phyloP scores from a whole-genome alignment of 1,139 yeast species.

The Geotrichum citri-aurantii region DNA sequence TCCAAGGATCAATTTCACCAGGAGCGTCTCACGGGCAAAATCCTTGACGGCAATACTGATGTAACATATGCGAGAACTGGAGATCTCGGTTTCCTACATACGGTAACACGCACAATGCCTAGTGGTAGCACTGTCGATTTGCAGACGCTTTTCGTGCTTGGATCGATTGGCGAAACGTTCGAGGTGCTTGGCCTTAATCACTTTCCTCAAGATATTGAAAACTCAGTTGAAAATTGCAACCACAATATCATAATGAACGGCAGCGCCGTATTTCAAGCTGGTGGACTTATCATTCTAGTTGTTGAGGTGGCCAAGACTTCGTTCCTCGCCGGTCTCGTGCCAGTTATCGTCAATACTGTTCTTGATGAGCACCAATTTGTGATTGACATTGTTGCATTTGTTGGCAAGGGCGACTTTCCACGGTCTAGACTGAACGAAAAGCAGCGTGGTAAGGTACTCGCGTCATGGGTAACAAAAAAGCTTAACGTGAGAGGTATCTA shows the following conservation, averaged over 20 bases:
- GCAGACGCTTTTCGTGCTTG: conserved; percentile 81
- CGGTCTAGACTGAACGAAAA: conserved; percentile 65
- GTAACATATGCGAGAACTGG: conserved; percentile 80
- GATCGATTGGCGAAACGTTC: conserved; percentile 80
- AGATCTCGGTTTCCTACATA: conserved; percentile 86
- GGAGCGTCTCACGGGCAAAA: conserved; percentile 51
- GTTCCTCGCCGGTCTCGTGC: conserved; percentile 64
- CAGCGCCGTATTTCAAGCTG: conserved; percentile 69
- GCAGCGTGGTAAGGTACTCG: conserved; percentile 66
- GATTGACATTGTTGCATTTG: conserved; percentile 81
- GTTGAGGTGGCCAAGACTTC: conserved; percentile 53
- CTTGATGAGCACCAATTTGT: conserved; percentile 78
- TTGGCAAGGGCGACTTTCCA: conserved; percentile 59
- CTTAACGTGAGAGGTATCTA: conserved; percentile 37
- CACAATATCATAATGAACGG: conserved; percentile 53
- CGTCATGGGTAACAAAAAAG: conserved; percentile 46
- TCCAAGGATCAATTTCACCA: conserved; percentile 43
- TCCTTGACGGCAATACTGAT: conserved; percentile 57
- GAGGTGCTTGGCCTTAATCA: conserved; percentile 89
- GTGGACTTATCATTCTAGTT: conserved; percentile 73
- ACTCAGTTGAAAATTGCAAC: conserved; percentile 64
- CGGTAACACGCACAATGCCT: conserved; percentile 43
- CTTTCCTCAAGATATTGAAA: conserved; percentile 80
- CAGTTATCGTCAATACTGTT: conserved; percentile 73
- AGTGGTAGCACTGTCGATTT: conserved; percentile 48